A percentile compares a stretch with the other conserved stretches of the same genome.
Conservation (phyloP, 306 rosid species). For the Inga leiocalycina region DNA sequence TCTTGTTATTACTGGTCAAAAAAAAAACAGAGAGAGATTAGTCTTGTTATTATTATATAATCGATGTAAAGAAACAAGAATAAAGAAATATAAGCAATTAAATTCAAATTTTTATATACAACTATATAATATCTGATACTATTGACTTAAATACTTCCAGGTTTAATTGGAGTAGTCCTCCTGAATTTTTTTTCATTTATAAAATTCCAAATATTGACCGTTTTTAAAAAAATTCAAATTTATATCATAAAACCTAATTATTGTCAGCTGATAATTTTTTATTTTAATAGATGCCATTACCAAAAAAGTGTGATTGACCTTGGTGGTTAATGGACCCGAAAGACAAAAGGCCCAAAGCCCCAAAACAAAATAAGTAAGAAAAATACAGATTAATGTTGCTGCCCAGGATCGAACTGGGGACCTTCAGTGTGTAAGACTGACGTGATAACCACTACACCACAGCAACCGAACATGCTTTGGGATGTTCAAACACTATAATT, state of each 20-base stretch:
- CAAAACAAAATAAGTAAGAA: background rate
- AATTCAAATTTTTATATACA: no score
- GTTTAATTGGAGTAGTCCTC: background rate
- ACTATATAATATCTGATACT: no score
- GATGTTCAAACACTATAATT: no score
- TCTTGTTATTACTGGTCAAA: no score
- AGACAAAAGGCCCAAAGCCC: background rate
- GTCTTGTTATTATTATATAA: no score
- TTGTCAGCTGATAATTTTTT: background rate
- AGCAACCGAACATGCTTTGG: background rate
- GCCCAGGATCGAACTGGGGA: slow-evolving; percentile 53
- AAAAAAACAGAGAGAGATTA: no score
- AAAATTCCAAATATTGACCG: background rate
- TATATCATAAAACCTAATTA: background rate
- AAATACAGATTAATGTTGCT: slow-evolving; percentile 15
- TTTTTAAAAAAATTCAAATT: background rate
- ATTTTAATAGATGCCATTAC: background rate
- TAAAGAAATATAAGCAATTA: no score
- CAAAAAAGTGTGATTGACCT: background rate
- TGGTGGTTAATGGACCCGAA: background rate
- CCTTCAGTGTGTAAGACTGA: slow-evolving; percentile 52
- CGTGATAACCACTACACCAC: slow-evolving; percentile 57
- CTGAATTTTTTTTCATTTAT: background rate
- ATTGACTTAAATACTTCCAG: no score
- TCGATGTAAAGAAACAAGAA: background rate